Evolutionary conservation across 2,329 filamentous ascomycete species (phyloP).

Genomic region (Trichoderma koningii): DNA sequence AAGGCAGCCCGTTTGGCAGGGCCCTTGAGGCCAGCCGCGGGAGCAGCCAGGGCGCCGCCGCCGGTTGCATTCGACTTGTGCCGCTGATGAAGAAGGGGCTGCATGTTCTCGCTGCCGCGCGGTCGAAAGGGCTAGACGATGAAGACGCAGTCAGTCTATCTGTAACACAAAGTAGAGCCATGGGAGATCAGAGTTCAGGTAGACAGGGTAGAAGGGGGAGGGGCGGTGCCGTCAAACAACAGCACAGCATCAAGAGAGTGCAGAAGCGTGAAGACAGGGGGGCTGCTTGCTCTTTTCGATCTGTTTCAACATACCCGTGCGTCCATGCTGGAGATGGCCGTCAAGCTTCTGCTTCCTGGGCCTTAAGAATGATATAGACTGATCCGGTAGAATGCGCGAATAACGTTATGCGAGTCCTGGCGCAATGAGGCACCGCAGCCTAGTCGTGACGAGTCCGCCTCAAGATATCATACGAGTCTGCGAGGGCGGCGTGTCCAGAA

Average conservation of each 20-base stretch:
- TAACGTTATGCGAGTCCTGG: conserved; percentile 25
- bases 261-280: background rate
- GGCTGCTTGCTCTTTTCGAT: background rate
- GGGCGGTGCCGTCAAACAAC: background rate
- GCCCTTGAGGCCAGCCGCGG: conserved; percentile 40
- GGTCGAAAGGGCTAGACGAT: conserved; percentile 44
- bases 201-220: background rate
- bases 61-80: conserved; percentile 77
- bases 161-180: background rate
- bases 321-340: conserved; percentile 38
- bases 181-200: background rate
- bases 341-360: conserved; percentile 28
- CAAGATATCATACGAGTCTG: conserved; percentile 28
- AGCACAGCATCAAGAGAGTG: background rate
- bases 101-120: conserved; percentile 58
- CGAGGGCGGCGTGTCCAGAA: conserved; percentile 13
- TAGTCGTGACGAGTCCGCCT: conserved; percentile 19
- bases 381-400: conserved; percentile 32
- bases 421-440: conserved; percentile 25
- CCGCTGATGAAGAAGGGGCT: conserved; percentile 66
- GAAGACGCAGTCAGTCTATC: background rate
- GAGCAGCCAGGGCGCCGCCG: conserved; percentile 34
- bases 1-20: conserved; percentile 76
- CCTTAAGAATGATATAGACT: conserved; percentile 28
- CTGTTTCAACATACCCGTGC: conserved; percentile 39